Conservation (phyloP, 2,329 filamentous ascomycete species). For the Talaromyces sp. region DNA sequence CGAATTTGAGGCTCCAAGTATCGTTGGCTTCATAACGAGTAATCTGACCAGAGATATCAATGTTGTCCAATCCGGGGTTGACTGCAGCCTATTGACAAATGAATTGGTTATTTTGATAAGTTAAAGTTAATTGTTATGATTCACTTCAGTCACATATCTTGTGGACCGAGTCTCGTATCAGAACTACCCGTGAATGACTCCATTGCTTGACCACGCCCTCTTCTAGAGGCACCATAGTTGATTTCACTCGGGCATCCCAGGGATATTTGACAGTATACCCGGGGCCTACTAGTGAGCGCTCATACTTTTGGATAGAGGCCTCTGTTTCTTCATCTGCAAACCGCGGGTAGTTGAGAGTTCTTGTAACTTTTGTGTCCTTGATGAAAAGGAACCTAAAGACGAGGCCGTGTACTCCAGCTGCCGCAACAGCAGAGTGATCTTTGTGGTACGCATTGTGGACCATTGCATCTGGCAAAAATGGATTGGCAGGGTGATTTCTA, state of each 20-base stretch:
- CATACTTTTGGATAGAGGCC: constrained; percentile 11
- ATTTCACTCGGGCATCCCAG: constrained; percentile 19
- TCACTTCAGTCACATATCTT: constrained; percentile 18
- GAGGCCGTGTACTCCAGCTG: constrained; percentile 14
- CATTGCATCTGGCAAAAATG: constrained; percentile 10
- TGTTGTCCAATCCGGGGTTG: constrained; percentile 39
- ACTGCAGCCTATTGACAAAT: constrained; percentile 18
- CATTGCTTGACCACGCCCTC: constrained; percentile 19
- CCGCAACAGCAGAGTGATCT: constrained; percentile 15
- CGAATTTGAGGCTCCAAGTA: constrained; percentile 21
- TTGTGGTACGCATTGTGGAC: constrained; percentile 18
- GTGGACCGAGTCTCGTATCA: constrained; percentile 23
- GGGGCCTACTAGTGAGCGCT: constrained; percentile 15
- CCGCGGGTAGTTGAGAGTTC: constrained; percentile 12
- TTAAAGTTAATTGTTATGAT: background rate
- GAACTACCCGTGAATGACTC: constrained; percentile 17
- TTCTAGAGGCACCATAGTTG: constrained; percentile 19
- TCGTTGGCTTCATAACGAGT: constrained; percentile 30
- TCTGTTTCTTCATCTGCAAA: constrained; percentile 19
- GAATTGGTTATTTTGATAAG: constrained; percentile 3
- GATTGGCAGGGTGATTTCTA: constrained; percentile 1
- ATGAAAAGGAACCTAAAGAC: constrained; percentile 25
- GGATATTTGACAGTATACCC: constrained; percentile 23
- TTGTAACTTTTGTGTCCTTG: constrained; percentile 11
- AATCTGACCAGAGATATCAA: constrained; percentile 21